Evolutionary conservation across 2,329 filamentous ascomycete species (phyloP), one percentile per base, ranked within the genome.

Genomic region (Harringtonia aguacate): DNA sequence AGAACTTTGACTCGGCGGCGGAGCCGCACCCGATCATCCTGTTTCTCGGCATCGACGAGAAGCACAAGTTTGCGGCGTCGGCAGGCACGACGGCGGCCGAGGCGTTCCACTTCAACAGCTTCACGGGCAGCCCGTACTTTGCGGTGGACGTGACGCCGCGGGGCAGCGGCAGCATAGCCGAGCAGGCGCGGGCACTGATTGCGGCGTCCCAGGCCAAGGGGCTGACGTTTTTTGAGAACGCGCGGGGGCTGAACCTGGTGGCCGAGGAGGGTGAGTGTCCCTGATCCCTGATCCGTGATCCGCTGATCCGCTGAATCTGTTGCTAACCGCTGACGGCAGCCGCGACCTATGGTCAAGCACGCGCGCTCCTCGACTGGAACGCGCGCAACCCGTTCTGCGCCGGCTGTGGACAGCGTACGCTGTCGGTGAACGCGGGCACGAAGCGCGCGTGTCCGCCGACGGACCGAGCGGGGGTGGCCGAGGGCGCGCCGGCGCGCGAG

Each of bases 321-420:
- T 18, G 21, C 36, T 37, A 15, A 39, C 36, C 22, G 6, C 17
- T 27, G 24, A 7, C 24, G 24, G 24, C 49, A 92, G 92, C 89
- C 47, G 87, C 89, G 40, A 84, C 95, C 37, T 95, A 88, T 54
- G 90, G 87, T 14, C 86, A 95, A 63, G 86, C 88, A 8, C 81
- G 90, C 44, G 84, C 88, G 37, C 72, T 95, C 22, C 70, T 94
- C 30, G 92, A 97, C 67, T 98, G 92, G 92, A 97, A 98, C 65
- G 73, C 73, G 22, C 84, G 90, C 41, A 95, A 94, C 64, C 84
- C 83, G 27, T 98, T 87, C 70, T 98, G 92, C 62, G 88, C 81
- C 28, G 82, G 83, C 45, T 98, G 92, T 63, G 90, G 92, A 29
- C 76, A 85, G 56, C 79, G 75, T 21, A 97, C 88, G 0, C 68